These are phyloP conservation scores for Nitzschia sp. DNA, from an alignment of 108 stramenopile genomes.

Conservation along the genomic window DNA sequence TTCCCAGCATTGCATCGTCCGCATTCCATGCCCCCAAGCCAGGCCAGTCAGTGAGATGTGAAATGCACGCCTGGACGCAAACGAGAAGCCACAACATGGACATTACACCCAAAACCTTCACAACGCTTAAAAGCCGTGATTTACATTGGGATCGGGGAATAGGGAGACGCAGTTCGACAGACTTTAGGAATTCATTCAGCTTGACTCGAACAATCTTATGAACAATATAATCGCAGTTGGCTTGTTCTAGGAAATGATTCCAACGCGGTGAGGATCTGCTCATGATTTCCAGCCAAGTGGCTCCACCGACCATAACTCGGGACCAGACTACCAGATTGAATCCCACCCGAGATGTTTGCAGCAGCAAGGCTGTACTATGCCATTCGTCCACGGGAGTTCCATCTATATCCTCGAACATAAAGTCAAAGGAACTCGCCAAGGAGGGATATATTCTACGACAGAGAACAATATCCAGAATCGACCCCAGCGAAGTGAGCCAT, in stretches of 20 bases:
- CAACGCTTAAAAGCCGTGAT: not conserved
- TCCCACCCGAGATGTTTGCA: not conserved
- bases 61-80: not conserved
- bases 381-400: not conserved
- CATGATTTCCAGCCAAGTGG: not conserved
- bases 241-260: not conserved
- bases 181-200: not conserved
- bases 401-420: not conserved
- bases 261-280: not conserved
- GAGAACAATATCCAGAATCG: not conserved
- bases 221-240: not conserved
- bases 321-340: not conserved
- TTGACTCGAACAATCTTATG: not conserved
- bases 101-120: not conserved
- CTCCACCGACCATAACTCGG: not conserved
- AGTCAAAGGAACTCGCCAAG: not conserved
- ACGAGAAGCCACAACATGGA: not conserved
- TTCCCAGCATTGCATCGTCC: not conserved
- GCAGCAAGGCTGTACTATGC: not conserved
- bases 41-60: not conserved
- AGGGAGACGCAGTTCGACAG: not conserved
- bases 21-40: not conserved
- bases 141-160: not conserved
- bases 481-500: not conserved
- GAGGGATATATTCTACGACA: conserved; percentile 6